Evolutionary conservation across 176 grass and related monocot species (phyloP).

Genomic region (Musa schizocarpa): DNA sequence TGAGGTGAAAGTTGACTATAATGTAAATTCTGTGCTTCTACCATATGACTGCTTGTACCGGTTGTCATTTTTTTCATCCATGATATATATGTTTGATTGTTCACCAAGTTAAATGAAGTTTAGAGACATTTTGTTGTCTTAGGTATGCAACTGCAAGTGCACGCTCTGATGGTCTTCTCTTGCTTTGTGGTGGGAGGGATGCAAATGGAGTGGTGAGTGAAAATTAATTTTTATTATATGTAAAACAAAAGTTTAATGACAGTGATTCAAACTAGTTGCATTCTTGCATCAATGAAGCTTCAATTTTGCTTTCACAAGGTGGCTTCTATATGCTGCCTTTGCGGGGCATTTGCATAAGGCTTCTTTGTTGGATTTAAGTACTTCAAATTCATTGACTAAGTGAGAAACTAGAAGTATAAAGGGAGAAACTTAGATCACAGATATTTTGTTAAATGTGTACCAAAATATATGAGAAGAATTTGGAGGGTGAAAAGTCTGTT

Average conservation of each 20-base stretch:
- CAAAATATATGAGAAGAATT: not conserved
- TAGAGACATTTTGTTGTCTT: slow-evolving; percentile 8
- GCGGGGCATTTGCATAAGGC: not conserved
- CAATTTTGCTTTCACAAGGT: not conserved
- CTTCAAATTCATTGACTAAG: not conserved
- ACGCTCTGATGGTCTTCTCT: slow-evolving; percentile 94
- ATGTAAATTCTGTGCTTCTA: no score
- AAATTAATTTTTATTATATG: slow-evolving; percentile 5
- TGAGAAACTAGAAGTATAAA: not conserved
- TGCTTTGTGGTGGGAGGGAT: slow-evolving; percentile 97
- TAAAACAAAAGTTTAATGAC: not conserved
- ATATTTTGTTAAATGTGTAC: not conserved
- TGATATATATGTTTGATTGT: not conserved
- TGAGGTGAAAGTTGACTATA: no score
- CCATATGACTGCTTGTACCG: no score
- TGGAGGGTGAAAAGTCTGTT: not conserved
- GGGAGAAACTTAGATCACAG: not conserved
- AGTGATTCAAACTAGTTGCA: not conserved
- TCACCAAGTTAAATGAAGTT: not conserved
- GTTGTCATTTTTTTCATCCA: not conserved
- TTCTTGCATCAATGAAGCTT: not conserved
- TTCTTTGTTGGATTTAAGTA: not conserved
- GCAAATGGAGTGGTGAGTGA: slow-evolving; percentile 90
- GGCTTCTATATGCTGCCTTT: not conserved
- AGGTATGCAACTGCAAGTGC: slow-evolving; percentile 99